Percentiles rank a stretch among this genome's conserved stretches.
These are phyloP conservation scores for Penicillium coffeae DNA, from an alignment of 495 filamentous ascomycete genomes.

Conservation along the genomic window DNA sequence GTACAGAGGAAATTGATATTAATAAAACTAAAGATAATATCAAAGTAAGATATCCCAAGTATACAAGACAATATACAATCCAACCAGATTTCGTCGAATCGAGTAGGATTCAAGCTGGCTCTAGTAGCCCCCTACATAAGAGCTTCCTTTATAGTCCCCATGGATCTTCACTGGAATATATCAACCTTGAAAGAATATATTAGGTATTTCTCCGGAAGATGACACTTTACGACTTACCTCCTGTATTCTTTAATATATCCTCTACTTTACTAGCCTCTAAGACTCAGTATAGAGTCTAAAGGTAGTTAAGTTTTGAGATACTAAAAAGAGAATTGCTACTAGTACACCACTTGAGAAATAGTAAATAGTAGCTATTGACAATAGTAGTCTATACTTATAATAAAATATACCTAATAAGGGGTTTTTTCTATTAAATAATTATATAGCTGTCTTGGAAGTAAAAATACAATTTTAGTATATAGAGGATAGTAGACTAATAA, in stretches of 20 bases:
- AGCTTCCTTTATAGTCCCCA: conserved; percentile 1
- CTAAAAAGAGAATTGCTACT: conserved; percentile 13
- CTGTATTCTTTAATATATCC: conserved; percentile 16
- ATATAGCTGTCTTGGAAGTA: conserved; percentile 15
- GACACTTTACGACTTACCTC: conserved; percentile 18
- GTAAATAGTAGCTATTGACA: conserved; percentile 14
- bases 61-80: conserved; percentile 3
- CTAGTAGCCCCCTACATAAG: conserved; percentile 11
- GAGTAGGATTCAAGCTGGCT: conserved; percentile 9
- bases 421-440: conserved; percentile 5
- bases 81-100: conserved; percentile 11
- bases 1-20: neutral
- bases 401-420: neutral
- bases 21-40: conserved; percentile 8
- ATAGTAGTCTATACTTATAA: conserved; percentile 11
- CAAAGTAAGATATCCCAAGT: conserved; percentile 6
- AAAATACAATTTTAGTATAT: conserved; percentile 17
- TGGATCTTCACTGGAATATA: conserved; percentile 10
- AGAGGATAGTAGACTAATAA: conserved; percentile 10
- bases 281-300: neutral
- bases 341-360: neutral
- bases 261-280: conserved; percentile 16
- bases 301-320: conserved; percentile 19
- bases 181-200: conserved; percentile 8
- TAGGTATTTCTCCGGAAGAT: conserved; percentile 6